Percentiles rank a stretch among this genome's conserved stretches.
phyloP scores from a whole-genome alignment of 176 grass and related monocot genomes.

The Tillandsia fasciculata region DNA sequence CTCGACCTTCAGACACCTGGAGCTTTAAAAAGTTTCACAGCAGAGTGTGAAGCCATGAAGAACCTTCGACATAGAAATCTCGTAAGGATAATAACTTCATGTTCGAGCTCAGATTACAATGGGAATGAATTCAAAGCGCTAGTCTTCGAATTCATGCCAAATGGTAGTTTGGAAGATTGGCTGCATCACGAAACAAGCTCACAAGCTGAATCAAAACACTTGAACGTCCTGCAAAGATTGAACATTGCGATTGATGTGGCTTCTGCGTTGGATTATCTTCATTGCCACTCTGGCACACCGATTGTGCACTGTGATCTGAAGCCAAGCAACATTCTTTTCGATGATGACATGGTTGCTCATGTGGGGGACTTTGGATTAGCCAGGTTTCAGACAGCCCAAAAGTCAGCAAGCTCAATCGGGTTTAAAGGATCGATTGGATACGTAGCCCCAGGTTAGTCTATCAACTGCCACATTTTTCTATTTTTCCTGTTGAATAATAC shows the following conservation, averaged over 20 bases:
- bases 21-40: conserved; percentile 39
- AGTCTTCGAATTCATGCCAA: not conserved
- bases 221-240: conserved; percentile 2
- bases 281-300: not conserved
- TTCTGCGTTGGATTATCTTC: conserved; percentile 14
- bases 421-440: conserved; percentile 16
- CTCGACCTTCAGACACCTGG: conserved; percentile 22
- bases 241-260: conserved; percentile 16
- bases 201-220: not conserved
- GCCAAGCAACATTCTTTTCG: conserved; percentile 17
- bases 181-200: conserved; percentile 17
- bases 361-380: conserved; percentile 12
- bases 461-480: too few relatives aligned
- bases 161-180: conserved; percentile 35
- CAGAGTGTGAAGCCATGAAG: conserved; percentile 39
- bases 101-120: conserved; percentile 30
- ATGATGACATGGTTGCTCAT: conserved; percentile 6
- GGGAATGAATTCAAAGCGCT: conserved; percentile 40
- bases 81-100: conserved; percentile 38
- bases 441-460: conserved; percentile 4
- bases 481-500: too few relatives aligned
- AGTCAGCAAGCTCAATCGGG: not conserved
- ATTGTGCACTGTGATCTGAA: conserved; percentile 19
- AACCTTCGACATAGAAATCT: conserved; percentile 41
- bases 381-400: not conserved